Evolutionary conservation across 768 basidiomycete genomes (phyloP), one percentile per base, ranked within the genome.

Genomic region (Nidularia sp.): DNA sequence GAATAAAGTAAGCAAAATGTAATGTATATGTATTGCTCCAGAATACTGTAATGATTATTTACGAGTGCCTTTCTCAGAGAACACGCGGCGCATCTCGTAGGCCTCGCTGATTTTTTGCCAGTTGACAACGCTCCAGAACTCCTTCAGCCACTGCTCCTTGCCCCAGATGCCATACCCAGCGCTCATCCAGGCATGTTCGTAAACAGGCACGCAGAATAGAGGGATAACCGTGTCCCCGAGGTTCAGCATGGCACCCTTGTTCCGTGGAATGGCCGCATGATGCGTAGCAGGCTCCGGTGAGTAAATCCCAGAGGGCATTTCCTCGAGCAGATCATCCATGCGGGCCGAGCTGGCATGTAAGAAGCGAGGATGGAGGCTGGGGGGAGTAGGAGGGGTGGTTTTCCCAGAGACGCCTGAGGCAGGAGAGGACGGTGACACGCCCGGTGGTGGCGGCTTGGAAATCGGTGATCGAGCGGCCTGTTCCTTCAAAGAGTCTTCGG

Each of bases 101-200:
- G 68, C 60, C 49, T 58, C 47, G 62, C 72, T 73, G 54, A 88
- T 81, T 61, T 79, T 81, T 36, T 68, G 59, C 93, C 93, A 96
- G 65, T 96, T 77, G 49, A 95, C 67, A 18, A 86, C 88, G 7
- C 72, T 75, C 91, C 92, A 96, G 70, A 94, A 93, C 62, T 85
- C 78, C 60, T 77, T 81, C 63, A 95, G 63, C 78, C 92, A 96
- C 59, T 79, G 79, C 65, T 95, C 91, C 69, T 91, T 90, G 25
- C 93, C 93, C 90, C 90, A 93, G 4, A 96, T 80, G 4, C 93
- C 93, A 57, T 87, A 93, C 36, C 88, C 90, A 18, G 88, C 85
- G 47, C 76, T 75, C 62, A 96, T 75, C 90, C 92, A 96, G 29
- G 87, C 86, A 58, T 92, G 93, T 66, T 93, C 91, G 58, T 93